Base-by-base conservation (phyloP, 192 early-diverging fungal genomes). In the Dissophora ornata region DNA sequence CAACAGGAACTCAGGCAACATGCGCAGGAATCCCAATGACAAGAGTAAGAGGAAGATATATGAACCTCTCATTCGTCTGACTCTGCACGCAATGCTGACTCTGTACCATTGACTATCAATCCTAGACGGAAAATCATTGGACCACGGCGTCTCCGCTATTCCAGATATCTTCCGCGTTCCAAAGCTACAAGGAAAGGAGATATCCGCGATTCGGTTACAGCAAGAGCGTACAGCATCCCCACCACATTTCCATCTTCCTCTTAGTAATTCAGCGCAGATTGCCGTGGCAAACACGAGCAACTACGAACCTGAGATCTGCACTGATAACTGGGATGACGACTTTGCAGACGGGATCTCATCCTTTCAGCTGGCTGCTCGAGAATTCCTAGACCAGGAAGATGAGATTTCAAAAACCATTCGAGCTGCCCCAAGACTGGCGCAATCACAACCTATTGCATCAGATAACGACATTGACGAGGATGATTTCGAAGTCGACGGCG, bases 281-380 rank as follows among this genome's bases (percentile, higher is more conserved):
- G 57, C 12, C n/a, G 34, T 18, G 15, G 33, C 44, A 16, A 58
- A 52, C 10, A 55, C 55, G 12, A 77, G 46, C 40, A 77, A 67
- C 19, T 73, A 57, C 33, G 69, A 79, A 24, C 69, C 69, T 15
- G 77, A 74, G 18, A 29, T 44, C 32, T 48, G 28, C 19, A 51
- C 48, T 1, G 65, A 79, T 36, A 82, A 74, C 46, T 82, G 81
- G 81, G 81, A 82, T 50, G 81, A 79, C 44, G 81, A 79, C 53
- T 79, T 79, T 70, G 69, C 61, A 24, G 81, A 79, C 28, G 64
- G 74, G 0, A 74, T 78, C 18, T 30, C 54, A 18, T 77, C 69
- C 3, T 45, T 71, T 16, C 74, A 79, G 38, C 30, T 82, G 6
- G 73, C 73, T 18, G 62, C 63, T 9, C 67, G 46, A 1, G 74